phyloP scores from a whole-genome alignment of 768 basidiomycete species.

The Hemileccinum impolitum region DNA sequence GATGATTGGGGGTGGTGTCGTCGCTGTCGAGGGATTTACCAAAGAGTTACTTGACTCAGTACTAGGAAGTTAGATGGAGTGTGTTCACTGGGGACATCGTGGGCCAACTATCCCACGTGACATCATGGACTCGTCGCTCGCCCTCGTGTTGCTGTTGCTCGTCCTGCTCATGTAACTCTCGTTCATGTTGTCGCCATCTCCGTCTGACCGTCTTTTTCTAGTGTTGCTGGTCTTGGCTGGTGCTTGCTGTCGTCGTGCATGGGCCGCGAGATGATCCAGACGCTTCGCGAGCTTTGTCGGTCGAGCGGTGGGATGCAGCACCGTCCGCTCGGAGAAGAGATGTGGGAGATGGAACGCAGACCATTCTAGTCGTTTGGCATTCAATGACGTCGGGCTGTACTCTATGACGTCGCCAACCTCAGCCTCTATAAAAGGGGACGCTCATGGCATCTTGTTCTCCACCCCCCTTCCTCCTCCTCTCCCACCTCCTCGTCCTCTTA shows the following conservation, averaged over 20 bases:
- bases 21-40: too few relatives aligned
- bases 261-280: slow-evolving; percentile 33
- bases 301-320: slow-evolving; percentile 30
- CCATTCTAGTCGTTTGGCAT: slow-evolving; percentile 20
- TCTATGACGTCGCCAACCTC: slow-evolving; percentile 5
- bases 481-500: slow-evolving; percentile 4
- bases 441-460: not conserved
- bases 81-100: too few relatives aligned
- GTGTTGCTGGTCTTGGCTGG: slow-evolving; percentile 53
- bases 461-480: slow-evolving; percentile 9
- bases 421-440: slow-evolving; percentile 18
- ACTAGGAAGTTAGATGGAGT: too few relatives aligned
- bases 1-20: too few relatives aligned
- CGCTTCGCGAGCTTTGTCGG: slow-evolving; percentile 49
- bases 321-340: slow-evolving; percentile 42
- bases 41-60: too few relatives aligned
- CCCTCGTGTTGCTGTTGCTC: slow-evolving; percentile 44
- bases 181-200: not conserved
- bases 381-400: slow-evolving; percentile 11
- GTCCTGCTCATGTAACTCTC: slow-evolving; percentile 44
- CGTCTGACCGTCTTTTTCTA: slow-evolving; percentile 21
- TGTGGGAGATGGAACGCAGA: slow-evolving; percentile 61
- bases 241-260: slow-evolving; percentile 68
- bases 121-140: slow-evolving; percentile 23
- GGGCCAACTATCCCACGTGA: not conserved